Base-by-base conservation (phyloP, 768 basidiomycete genomes). In the Suillus ampliporus region DNA sequence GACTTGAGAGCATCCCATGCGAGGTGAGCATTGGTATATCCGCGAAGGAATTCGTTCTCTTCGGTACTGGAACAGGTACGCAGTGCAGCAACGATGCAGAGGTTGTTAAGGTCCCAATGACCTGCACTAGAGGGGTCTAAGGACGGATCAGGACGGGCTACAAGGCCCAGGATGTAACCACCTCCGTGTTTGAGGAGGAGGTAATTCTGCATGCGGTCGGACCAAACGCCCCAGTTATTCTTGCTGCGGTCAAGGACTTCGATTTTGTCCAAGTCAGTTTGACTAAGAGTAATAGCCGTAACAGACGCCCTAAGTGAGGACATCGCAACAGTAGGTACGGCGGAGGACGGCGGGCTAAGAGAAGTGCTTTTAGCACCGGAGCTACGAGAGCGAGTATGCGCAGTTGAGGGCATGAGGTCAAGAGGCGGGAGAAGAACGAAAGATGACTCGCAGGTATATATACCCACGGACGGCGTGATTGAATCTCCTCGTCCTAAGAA, bases 1-100 rank as follows among this genome's bases (percentile, higher is more conserved):
- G 44, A 41, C 15, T 54, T 59, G 1, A 75, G 61, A 1, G 57
- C 53, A 23, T 5, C 13, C 67, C 68, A 73, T 0, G 68, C 64
- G 0, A 52, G 41, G 3, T 44, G 38, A 0, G 60, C 61, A 6
- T 59, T 61, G 14, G 19, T 41, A 28, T 41, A 54, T 1, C 6
- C 17, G 1, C 41, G 14, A 8, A 68, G 41, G 26, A 44, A 34
- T 0, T 57, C 48, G 1, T 41, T 38, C 15, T 68, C 67, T 1
- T 56, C 51, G 0, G 19, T 5, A 10, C 23, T 46, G 3, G n/a
- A 48, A 4, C 53, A n/a, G 0, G n/a, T 41, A 2, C 44, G 47
- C 8, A 68, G 54, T n/a, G 62, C 59, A 2, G 34, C 37, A 9
- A 65, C 51, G 26, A 68, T 19, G 10, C 19, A 40, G 11, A 50